phyloP scores from a whole-genome alignment of 2,329 filamentous ascomycete species.

The Pseudocercospora fuligena region DNA sequence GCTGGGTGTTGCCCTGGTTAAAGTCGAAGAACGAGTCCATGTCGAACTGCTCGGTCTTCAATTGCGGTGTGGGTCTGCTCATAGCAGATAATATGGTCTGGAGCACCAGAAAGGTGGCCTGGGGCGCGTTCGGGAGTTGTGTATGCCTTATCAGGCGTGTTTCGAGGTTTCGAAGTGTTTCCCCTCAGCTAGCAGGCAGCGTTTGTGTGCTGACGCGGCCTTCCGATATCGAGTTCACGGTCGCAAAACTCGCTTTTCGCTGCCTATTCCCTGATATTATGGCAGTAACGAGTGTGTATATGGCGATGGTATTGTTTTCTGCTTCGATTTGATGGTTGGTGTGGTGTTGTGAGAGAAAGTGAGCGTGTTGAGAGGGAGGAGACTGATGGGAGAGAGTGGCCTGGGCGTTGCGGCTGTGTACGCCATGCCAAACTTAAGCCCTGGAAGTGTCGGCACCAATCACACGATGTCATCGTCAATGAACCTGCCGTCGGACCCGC shows the following conservation, averaged over 20 bases:
- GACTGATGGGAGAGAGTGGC: not conserved
- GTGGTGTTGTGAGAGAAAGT: constrained; percentile 2
- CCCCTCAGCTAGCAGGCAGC: constrained; percentile 5
- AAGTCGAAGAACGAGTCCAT: constrained; percentile 49
- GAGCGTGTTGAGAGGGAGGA: not conserved
- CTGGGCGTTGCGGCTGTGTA: constrained; percentile 1
- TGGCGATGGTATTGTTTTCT: not conserved
- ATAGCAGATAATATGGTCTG: constrained; percentile 23
- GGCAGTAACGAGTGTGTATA: constrained; percentile 3
- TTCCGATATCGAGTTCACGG: not conserved
- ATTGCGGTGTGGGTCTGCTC: constrained; percentile 31
- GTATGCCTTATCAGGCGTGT: constrained; percentile 1
- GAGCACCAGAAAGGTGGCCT: constrained; percentile 6
- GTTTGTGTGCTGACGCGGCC: not conserved
- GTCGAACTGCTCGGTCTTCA: constrained; percentile 45
- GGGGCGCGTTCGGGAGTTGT: constrained; percentile 13
- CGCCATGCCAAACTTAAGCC: not conserved
- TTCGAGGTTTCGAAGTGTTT: constrained; percentile 6
- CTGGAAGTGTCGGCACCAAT: not conserved
- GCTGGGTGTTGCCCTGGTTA: constrained; percentile 40
- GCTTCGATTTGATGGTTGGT: not conserved
- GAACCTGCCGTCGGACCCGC: not conserved
- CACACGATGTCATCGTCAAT: not conserved
- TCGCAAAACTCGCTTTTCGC: not conserved
- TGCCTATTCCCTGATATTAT: not conserved